Conservation (phyloP, 371 early-diverging fungal species). For the Actinomortierella wolfii region DNA sequence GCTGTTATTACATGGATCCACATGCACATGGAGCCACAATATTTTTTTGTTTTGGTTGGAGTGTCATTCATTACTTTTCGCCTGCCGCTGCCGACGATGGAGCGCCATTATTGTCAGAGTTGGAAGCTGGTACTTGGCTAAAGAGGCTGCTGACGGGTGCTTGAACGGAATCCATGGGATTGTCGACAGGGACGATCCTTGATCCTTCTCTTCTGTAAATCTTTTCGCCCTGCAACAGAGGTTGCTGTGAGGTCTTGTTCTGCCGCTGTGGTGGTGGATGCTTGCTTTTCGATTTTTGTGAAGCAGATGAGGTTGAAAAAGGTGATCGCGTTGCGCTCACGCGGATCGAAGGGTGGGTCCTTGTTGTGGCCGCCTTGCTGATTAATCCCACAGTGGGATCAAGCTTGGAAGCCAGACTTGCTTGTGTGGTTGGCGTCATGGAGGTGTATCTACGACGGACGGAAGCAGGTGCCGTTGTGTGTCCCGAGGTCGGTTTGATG, state of each 20-base stretch:
- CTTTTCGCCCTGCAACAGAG: conserved; percentile 21
- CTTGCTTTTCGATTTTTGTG: not conserved
- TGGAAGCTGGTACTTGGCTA: conserved; percentile 1
- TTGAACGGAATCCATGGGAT: not conserved
- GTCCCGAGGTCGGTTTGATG: too few species aligned
- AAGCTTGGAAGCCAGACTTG: too few species aligned
- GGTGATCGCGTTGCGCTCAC: not conserved
- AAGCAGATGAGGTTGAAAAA: not conserved
- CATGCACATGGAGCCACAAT: too few species aligned
- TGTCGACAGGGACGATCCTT: conserved; percentile 31
- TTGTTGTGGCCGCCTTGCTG: too few species aligned
- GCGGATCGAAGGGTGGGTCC: too few species aligned
- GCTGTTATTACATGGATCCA: too few species aligned
- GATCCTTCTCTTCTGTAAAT: conserved; percentile 31
- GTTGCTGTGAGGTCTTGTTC: conserved; percentile 4
- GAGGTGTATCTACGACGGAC: too few species aligned
- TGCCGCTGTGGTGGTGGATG: conserved; percentile 2
- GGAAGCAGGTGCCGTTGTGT: too few species aligned
- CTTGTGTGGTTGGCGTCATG: too few species aligned
- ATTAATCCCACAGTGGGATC: too few species aligned
- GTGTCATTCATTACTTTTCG: not conserved
- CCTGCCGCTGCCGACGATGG: not conserved
- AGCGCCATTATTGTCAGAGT: not conserved
- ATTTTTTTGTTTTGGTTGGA: not conserved
- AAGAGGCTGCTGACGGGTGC: conserved; percentile 30